These are phyloP conservation scores for Fusarium coicis DNA, from an alignment of 2,329 filamentous ascomycete genomes.

Conservation along the genomic window DNA sequence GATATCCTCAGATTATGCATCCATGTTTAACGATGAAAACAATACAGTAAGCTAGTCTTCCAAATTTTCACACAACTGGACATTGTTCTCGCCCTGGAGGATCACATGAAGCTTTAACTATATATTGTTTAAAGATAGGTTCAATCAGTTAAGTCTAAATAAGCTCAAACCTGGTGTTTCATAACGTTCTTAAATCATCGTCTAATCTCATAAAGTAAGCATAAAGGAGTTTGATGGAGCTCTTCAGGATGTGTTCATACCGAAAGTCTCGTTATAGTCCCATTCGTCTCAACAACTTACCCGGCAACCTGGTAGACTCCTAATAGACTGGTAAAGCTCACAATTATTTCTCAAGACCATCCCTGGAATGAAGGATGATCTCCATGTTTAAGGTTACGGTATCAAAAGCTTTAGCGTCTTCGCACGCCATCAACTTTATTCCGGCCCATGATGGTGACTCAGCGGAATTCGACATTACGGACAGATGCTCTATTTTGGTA, in stretches of 20 bases:
- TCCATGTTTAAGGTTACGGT: background rate
- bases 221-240: background rate
- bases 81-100: background rate
- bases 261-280: background rate
- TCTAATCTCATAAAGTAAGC: background rate
- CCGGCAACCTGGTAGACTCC: background rate
- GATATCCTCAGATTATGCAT: background rate
- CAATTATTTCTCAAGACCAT: background rate
- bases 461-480: background rate
- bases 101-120: background rate
- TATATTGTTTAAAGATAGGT: background rate
- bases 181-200: background rate
- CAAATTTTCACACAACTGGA: no score
- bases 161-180: background rate
- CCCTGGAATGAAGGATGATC: background rate
- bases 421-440: conserved; percentile 3
- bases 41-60: background rate
- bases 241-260: background rate
- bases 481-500: conserved; percentile 28
- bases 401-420: background rate
- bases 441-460: background rate
- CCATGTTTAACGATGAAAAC: background rate
- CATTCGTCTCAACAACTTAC: background rate
- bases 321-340: background rate
- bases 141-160: background rate